Evolutionary conservation across 768 basidiomycete genomes (phyloP).

Genomic region (Mrakia blollopis): DNA sequence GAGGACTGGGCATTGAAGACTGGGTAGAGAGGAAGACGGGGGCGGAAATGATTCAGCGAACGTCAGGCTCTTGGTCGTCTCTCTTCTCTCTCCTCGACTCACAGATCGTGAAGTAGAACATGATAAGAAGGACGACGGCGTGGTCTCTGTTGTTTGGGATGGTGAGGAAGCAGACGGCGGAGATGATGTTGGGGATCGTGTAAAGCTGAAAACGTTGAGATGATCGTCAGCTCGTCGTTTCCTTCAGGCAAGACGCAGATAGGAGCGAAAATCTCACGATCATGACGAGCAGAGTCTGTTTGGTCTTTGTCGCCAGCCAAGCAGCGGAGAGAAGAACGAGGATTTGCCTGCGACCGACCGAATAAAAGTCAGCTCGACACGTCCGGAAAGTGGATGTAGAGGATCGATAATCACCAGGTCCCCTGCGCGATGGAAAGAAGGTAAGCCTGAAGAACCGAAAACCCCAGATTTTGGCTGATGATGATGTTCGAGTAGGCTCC

Average conservation of each 20-base stretch:
- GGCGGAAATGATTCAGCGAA: background rate
- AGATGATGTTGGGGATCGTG: constrained; percentile 52
- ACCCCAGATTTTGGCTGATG: constrained; percentile 45
- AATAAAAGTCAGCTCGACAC: too few species aligned
- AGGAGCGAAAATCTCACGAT: constrained; percentile 37
- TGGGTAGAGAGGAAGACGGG: constrained; percentile 47
- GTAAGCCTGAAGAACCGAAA: constrained; percentile 52
- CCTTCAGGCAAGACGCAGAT: too few species aligned
- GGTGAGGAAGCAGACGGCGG: constrained; percentile 51
- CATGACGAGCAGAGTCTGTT: constrained; percentile 51
- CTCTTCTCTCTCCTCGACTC: background rate
- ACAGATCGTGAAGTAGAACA: constrained; percentile 50
- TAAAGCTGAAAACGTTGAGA: constrained; percentile 38
- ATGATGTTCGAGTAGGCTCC: constrained; percentile 57
- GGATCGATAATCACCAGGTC: too few species aligned
- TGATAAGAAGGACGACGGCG: constrained; percentile 51
- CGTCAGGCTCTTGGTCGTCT: constrained; percentile 26
- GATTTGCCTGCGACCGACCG: too few species aligned
- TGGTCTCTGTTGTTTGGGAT: constrained; percentile 48
- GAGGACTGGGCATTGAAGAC: constrained; percentile 33
- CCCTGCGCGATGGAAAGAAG: constrained; percentile 48
- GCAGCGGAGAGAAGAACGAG: constrained; percentile 49
- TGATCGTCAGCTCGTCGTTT: too few species aligned
- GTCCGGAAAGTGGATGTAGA: too few species aligned
- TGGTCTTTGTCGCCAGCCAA: constrained; percentile 48